Conservation (phyloP, 345 rosid genomes). For the Mangifera indica region DNA sequence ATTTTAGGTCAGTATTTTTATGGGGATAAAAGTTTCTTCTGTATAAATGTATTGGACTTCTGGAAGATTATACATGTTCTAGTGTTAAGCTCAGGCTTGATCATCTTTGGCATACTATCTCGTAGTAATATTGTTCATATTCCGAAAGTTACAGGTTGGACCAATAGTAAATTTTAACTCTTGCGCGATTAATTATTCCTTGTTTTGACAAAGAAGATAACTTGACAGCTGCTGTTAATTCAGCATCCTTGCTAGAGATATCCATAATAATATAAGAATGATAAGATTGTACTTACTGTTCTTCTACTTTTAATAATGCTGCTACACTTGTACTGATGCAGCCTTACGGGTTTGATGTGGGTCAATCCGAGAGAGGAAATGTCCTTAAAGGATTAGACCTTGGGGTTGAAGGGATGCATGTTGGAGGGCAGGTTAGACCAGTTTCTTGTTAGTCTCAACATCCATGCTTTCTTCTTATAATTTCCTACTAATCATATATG, state of each 20-base stretch:
- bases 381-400: constrained; percentile 94
- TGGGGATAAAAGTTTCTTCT: no score
- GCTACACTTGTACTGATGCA: constrained; percentile 34
- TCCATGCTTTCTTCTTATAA: neutral
- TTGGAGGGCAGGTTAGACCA: constrained; percentile 82
- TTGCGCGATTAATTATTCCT: neutral
- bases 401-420: constrained; percentile 92
- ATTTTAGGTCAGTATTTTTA: no score
- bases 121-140: no score
- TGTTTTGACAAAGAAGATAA: neutral
- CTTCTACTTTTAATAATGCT: neutral
- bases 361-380: constrained; percentile 81
- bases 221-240: neutral
- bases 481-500: neutral
- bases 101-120: no score
- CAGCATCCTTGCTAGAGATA: neutral
- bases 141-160: no score
- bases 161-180: neutral
- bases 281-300: neutral
- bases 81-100: no score
- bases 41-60: no score
- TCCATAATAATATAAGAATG: neutral
- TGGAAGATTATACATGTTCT: no score
- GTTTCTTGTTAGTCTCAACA: neutral
- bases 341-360: constrained; percentile 96